Base-by-base conservation (phyloP, 441 rosid genomes). In the Jatropha multifida region DNA sequence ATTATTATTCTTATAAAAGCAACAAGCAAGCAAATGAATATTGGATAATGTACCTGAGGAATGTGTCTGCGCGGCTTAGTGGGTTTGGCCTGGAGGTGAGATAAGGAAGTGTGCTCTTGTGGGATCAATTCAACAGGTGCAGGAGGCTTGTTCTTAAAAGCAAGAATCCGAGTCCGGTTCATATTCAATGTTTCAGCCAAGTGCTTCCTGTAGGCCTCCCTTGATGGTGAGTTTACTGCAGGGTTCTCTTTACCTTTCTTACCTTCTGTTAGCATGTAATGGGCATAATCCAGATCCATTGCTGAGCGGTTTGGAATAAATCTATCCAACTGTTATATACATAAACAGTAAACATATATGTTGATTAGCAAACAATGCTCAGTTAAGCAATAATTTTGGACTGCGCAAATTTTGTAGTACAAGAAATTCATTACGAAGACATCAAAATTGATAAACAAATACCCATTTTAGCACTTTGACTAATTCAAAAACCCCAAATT, bases 91-190 rank as follows among this genome's bases (percentile, higher is more conserved):
- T 82, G 88, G 74, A 73, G 77, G 66, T 84, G 71, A 41, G 85
- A 75, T 3, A n/a, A 37, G 61, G 81, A 61, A 46, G 58, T 56
- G 65, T 46, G 61, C 7, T 73, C 71, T 3, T 65, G 75, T 0
- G 89, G 90, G 49, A 88, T 62, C 69, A 77, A 76, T 38, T 90
- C 85, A 7, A 81, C 78, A 0, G 85, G 82, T 65, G 87, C 79
- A 10, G 88, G 90, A 54, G 97, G 91, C 79, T 92, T 92, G 84
- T 87, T 90, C 77, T 82, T 85, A 82, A 92, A 92, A 14, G 94
- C 91, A 56, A 92, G 85, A 56, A 90, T 92, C 52, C 95, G 81
- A 10, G 92, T 87, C 74, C 85, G 82, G 69, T 90, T 89, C 84
- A 88, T 86, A 65, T 89, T 86, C 81, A 90, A 82, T 0, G 90